Base-by-base conservation (phyloP, 768 basidiomycete species). In the Rhizopogon salebrosus region DNA sequence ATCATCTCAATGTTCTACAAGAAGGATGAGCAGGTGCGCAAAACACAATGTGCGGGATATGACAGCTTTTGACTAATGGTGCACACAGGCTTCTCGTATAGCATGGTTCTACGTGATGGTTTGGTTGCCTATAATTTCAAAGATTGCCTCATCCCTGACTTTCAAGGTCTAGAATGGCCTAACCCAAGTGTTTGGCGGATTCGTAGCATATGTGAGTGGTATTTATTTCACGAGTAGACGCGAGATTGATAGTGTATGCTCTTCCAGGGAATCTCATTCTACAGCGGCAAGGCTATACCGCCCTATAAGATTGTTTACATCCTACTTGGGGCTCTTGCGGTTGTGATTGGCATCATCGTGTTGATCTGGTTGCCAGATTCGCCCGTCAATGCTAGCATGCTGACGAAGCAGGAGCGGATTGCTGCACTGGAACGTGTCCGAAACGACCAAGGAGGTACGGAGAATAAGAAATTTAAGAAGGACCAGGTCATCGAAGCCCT, bases 101-200 rank as follows among this genome's bases (percentile, higher is more conserved):
- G 77, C 80, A 4, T 83, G 78, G 75, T 85, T 85, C 65, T 86
- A 85, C 64, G 73, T 83, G 26, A 83, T 84, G 81, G 83, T 80
- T 60, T 20, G 63, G 16, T 49, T 27, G 11, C 26, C 6, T 51
- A 6, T 24, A 27, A 42, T 41, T 36, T 26, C 49, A 13, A 13
- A 6, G 16, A 5, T 31, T 36, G 13, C 14, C 14, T 27, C 20
- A 3, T 9, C 38, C 6, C 16, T 54, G 39, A 34, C 8, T 11
- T 26, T 36, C 10, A 31, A 20, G 6, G 34, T 39, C n/a, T 56
- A 84, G 82, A 84, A 83, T 49, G 80, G 80, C 31, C 66, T 84
- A 5, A 84, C 83, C 0, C 75, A 74, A 53, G 70, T 80, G 10
- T 84, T 80, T 63, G 84, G 84, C 20, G 83, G 83, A 3, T 82